Base-by-base conservation (phyloP, 371 early-diverging fungal species). In the Circinella minor region DNA sequence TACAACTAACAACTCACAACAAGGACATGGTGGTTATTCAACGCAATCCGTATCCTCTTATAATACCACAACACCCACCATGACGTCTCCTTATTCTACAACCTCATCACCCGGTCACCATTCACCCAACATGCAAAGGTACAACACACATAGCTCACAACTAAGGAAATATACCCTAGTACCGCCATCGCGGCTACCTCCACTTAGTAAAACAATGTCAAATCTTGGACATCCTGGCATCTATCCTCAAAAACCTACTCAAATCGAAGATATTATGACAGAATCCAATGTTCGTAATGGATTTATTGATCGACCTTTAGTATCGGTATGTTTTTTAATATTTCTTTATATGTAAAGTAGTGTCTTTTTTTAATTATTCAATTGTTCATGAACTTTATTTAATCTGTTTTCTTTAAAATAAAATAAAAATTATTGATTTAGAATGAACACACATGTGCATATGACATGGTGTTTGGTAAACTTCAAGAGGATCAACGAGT, bases 261-360 rank as follows among this genome's bases (percentile, higher is more conserved):
- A 90, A 69, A 86, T 83, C 34, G 92, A 91, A 74, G 88, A 88
- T 69, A 79, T 76, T 37, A 76, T 92, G 76, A 90, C 86, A 6
- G 89, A 89, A 67, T 80, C 82, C 37, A 90, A 89, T 68, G 89
- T 93, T 34, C 88, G 92, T n/a, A 84, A 86, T 66, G 93, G 93
- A 34, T 90, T 86, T 66, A 81, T 84, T 3, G 91, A 92, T 70
- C 77, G 77, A 43, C 85, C 87, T 38, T 77, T 87, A 36, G 85
- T 90, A 37, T 80, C 75, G 51, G 81, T 72, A 78, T 43, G 11
- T 43, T 43, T 43, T 43, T 43, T 43, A 43, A 9, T 43, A 13
- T 54, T 18, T 18, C 9, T 54, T 15, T 54, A 13, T 54, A 18
- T n/a, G 49, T 63, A 27, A 17, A 51, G 10, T 38, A 48, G 15